Evolutionary conservation across 495 filamentous ascomycete genomes (phyloP).

Genomic region (Penicillium canariense): DNA sequence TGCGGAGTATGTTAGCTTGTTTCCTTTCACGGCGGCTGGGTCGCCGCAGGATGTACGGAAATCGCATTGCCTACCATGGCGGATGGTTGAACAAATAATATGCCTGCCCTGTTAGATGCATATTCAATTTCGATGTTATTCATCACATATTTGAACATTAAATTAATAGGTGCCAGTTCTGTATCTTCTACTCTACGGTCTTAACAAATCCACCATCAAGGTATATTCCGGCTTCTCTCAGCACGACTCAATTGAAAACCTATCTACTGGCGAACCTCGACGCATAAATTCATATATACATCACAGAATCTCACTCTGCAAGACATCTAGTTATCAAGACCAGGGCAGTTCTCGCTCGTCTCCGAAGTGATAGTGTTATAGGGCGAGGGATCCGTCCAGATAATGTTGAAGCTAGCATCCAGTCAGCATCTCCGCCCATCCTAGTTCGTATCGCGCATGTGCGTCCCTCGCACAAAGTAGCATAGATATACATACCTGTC

Average conservation of each 20-base stretch:
- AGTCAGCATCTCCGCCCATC: neutral
- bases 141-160: neutral
- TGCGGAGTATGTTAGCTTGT: neutral
- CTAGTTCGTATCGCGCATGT: neutral
- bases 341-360: constrained; percentile 26
- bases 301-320: no score
- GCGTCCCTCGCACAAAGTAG: neutral
- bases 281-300: neutral
- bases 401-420: constrained; percentile 21
- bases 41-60: neutral
- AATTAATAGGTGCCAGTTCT: no score
- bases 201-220: no score
- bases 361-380: constrained; percentile 15
- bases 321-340: constrained; percentile 19
- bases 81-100: neutral
- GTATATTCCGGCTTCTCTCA: no score
- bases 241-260: neutral
- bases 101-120: constrained; percentile 1
- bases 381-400: constrained; percentile 30
- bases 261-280: neutral
- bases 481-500: constrained; percentile 24
- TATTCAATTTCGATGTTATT: no score
- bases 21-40: neutral
- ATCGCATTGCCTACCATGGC: constrained; percentile 4
- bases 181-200: no score